phyloP scores from a whole-genome alignment of 768 basidiomycete genomes.

The Suillus brevipes region DNA sequence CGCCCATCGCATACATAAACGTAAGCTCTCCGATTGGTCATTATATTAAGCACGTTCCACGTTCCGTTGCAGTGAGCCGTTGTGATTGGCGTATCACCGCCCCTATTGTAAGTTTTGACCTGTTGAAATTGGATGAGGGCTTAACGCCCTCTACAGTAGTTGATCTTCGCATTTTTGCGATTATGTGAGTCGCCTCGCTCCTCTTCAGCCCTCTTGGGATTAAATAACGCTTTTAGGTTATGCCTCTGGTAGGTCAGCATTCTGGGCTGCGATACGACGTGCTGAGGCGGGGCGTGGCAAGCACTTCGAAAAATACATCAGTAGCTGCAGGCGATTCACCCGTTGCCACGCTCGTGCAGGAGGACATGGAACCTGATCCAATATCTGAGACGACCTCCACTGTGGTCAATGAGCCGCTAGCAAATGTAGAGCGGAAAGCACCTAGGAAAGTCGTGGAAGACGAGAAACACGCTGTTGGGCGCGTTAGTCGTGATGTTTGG shows the following conservation, averaged over 20 bases:
- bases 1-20: constrained; percentile 42
- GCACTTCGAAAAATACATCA: constrained; percentile 5
- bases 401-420: constrained; percentile 37
- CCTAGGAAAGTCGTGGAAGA: constrained; percentile 87
- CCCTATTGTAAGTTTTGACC: constrained; percentile 33
- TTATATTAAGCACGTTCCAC: constrained; percentile 2
- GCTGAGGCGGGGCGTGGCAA: too few relatives aligned
- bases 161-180: constrained; percentile 31
- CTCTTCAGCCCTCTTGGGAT: not conserved
- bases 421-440: constrained; percentile 43
- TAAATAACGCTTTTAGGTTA: constrained; percentile 32
- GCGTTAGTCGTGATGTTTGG: constrained; percentile 71
- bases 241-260: constrained; percentile 25
- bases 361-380: constrained; percentile 14
- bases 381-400: constrained; percentile 46
- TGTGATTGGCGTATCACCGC: constrained; percentile 32
- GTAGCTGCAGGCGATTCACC: constrained; percentile 11
- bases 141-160: constrained; percentile 16
- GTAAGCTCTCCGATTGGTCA: constrained; percentile 25
- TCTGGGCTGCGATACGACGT: constrained; percentile 9
- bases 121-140: not conserved
- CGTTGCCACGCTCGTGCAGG: constrained; percentile 24
- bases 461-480: constrained; percentile 74
- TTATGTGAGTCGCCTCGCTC: constrained; percentile 23
- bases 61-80: constrained; percentile 25